phyloP scores from a whole-genome alignment of 805 yeast genomes.

The Allodekkera sacchari region DNA sequence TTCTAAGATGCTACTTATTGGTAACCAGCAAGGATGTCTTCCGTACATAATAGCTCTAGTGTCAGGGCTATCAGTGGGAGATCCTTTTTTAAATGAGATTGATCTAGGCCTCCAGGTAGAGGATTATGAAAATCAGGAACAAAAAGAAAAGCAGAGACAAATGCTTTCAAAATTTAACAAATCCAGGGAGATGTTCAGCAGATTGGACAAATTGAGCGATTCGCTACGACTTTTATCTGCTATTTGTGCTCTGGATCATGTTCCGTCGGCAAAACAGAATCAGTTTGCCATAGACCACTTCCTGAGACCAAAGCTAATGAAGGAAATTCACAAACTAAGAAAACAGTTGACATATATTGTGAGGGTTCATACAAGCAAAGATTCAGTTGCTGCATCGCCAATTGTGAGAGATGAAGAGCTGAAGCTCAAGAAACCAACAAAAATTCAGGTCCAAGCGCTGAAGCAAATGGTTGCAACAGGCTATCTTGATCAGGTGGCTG shows the following conservation, averaged over 20 bases:
- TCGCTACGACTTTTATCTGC: constrained; percentile 68
- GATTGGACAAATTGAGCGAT: constrained; percentile 69
- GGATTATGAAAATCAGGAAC: constrained; percentile 16
- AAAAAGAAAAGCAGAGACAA: constrained; percentile 30
- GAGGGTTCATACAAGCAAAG: constrained; percentile 52
- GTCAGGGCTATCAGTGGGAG: constrained; percentile 88
- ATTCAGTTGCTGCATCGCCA: constrained; percentile 44
- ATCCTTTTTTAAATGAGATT: constrained; percentile 71
- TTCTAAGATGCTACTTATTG: constrained; percentile 80
- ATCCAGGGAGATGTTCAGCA: constrained; percentile 52
- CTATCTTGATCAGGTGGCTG: constrained; percentile 82
- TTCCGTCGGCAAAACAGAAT: constrained; percentile 38
- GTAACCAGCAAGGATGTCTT: constrained; percentile 78
- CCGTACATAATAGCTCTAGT: constrained; percentile 89
- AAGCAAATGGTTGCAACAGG: constrained; percentile 94
- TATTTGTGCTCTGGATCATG: constrained; percentile 81
- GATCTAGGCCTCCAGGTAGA: constrained; percentile 51
- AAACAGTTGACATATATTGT: constrained; percentile 74
- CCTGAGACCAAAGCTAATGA: constrained; percentile 72
- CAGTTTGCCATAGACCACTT: constrained; percentile 53
- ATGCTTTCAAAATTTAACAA: constrained; percentile 45
- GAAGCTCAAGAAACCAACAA: constrained; percentile 59
- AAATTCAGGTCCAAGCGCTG: constrained; percentile 62
- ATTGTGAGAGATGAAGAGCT: constrained; percentile 31
- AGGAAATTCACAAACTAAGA: constrained; percentile 75